Percentiles rank a stretch among this genome's conserved stretches.
phyloP scores from a whole-genome alignment of 139 green algal species.

The Tetratostichococcus sp. region DNA sequence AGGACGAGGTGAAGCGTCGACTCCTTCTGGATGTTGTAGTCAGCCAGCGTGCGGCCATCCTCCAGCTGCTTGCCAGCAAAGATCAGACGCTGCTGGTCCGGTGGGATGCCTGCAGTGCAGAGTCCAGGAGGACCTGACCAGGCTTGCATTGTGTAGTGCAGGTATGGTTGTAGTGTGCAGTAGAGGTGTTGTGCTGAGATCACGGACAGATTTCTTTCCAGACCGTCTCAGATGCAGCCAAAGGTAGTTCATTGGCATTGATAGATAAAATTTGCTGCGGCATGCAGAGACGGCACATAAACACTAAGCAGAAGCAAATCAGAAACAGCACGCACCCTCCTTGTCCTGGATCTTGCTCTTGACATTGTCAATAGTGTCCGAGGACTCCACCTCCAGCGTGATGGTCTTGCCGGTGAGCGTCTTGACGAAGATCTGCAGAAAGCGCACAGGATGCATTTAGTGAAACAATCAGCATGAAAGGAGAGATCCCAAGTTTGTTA shows the following conservation, averaged over 20 bases:
- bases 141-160: too few species aligned
- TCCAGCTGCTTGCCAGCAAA: constrained; percentile 96
- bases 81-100: constrained; percentile 94
- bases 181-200: too few species aligned
- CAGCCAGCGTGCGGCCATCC: constrained; percentile 86
- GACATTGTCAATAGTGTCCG: constrained; percentile 77
- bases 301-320: too few species aligned
- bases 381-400: constrained; percentile 72
- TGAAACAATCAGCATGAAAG: too few species aligned
- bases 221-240: too few species aligned
- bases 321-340: too few species aligned
- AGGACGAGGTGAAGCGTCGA: constrained; percentile 82
- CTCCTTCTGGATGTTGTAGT: constrained; percentile 96
- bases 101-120: constrained; percentile 70
- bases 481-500: too few species aligned
- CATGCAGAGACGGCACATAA: too few species aligned
- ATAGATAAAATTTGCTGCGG: too few species aligned
- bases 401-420: constrained; percentile 78
- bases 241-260: too few species aligned
- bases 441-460: background rate
- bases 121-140: background rate
- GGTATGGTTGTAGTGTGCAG: too few species aligned
- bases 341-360: constrained; percentile 90
- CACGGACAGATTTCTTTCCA: too few species aligned
- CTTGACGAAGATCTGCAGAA: constrained; percentile 11